Evolutionary conservation across 495 filamentous ascomycete genomes (phyloP).

Genomic region (Penicillium verhagenii): DNA sequence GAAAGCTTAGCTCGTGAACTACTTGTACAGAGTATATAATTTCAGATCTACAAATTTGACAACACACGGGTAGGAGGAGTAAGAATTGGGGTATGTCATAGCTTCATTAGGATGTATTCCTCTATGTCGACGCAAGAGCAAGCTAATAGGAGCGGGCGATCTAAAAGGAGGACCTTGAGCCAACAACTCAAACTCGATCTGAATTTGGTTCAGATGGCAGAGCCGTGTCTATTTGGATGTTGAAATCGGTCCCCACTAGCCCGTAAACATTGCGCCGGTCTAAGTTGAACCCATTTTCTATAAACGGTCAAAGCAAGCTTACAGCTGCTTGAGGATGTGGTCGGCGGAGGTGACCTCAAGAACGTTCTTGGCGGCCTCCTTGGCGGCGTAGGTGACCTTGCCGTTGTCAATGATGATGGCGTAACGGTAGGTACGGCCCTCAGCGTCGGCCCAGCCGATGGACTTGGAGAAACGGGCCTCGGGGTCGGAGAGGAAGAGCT

Average conservation of each 20-base stretch:
- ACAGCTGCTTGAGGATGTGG: conserved; percentile 30
- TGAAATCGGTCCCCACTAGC: not conserved
- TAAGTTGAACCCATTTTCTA: conserved; percentile 8
- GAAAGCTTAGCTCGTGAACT: not conserved
- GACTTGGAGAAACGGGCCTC: conserved; percentile 74
- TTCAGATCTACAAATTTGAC: not conserved
- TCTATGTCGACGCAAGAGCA: conserved; percentile 16
- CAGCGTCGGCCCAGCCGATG: conserved; percentile 77
- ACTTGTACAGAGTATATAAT: not conserved
- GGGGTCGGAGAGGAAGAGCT: conserved; percentile 86
- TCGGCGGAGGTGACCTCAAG: conserved; percentile 48
- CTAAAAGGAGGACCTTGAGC: conserved; percentile 1
- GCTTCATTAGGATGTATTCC: conserved; percentile 32
- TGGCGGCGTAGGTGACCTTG: conserved; percentile 83
- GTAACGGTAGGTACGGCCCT: conserved; percentile 74
- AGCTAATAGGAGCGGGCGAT: conserved; percentile 18
- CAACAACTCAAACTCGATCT: not conserved
- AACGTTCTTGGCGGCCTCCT: conserved; percentile 68
- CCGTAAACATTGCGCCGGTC: conserved; percentile 15
- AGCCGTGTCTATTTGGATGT: not conserved
- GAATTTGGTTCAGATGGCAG: not conserved
- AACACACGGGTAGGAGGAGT: not conserved
- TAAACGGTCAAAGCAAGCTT: conserved; percentile 9
- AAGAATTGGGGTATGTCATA: conserved; percentile 12
- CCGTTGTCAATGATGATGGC: conserved; percentile 88